Percentiles rank a stretch among this genome's conserved stretches.
Evolutionary conservation across 2,329 filamentous ascomycete species (phyloP).

Genomic region (Fusarium nygamai): DNA sequence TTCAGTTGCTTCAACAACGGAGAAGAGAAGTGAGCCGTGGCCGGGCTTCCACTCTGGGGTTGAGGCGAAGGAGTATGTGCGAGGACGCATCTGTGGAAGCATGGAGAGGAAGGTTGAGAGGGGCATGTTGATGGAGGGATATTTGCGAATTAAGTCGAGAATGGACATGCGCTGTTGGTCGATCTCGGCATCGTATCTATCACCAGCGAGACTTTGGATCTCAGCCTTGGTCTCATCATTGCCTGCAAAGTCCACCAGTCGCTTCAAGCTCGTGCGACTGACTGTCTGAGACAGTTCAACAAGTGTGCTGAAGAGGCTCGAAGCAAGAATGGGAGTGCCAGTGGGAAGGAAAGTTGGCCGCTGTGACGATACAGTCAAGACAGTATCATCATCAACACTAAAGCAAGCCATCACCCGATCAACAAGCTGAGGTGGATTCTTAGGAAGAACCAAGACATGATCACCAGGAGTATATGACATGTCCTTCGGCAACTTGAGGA

Average conservation of each 20-base stretch:
- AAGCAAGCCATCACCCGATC: slow-evolving; percentile 73
- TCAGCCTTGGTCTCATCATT: slow-evolving; percentile 59
- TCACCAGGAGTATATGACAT: slow-evolving; percentile 77
- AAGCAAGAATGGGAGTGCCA: slow-evolving; percentile 65
- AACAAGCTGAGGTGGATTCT: slow-evolving; percentile 72
- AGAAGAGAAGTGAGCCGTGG: slow-evolving; percentile 5
- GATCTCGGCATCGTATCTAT: slow-evolving; percentile 59
- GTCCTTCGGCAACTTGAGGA: slow-evolving; percentile 72
- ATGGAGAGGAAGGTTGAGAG: slow-evolving; percentile 75
- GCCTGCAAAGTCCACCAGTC: slow-evolving; percentile 48
- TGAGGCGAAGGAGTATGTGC: slow-evolving; percentile 9
- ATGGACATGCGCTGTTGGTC: slow-evolving; percentile 68
- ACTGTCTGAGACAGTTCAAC: slow-evolving; percentile 78
- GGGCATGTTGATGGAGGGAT: slow-evolving; percentile 66
- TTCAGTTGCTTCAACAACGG: neutral
- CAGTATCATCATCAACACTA: slow-evolving; percentile 73
- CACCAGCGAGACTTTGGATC: slow-evolving; percentile 58
- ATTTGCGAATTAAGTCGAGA: slow-evolving; percentile 75
- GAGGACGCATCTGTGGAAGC: slow-evolving; percentile 72
- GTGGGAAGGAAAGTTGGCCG: slow-evolving; percentile 64
- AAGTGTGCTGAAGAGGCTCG: slow-evolving; percentile 73
- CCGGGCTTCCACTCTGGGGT: neutral
- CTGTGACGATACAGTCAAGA: slow-evolving; percentile 66
- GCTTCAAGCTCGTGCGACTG: slow-evolving; percentile 65
- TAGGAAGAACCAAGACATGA: slow-evolving; percentile 77